Conservation (phyloP, 176 grass and related monocot species). For the Panicum miliaceum region DNA sequence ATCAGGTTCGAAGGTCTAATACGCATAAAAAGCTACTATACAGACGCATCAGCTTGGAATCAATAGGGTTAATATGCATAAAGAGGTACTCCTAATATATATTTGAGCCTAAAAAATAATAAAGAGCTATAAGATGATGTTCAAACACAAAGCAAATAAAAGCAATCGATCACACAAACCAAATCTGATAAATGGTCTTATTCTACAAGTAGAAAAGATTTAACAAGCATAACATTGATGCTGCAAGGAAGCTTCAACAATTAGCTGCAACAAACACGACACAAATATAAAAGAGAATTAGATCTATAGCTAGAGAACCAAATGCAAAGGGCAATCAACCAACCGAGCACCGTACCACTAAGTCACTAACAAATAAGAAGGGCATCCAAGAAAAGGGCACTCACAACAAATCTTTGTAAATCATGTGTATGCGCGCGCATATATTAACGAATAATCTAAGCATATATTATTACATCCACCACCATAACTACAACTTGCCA, state of each 20-base stretch:
- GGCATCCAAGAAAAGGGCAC: not conserved
- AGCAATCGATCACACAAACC: not conserved
- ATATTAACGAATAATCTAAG: slow-evolving; percentile 5
- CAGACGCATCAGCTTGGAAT: not conserved
- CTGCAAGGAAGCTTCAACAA: not conserved
- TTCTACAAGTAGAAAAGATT: not conserved
- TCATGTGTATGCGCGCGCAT: not conserved
- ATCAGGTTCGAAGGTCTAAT: not conserved
- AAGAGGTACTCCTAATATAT: not conserved
- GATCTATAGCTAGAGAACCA: not conserved
- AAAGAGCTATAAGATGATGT: not conserved
- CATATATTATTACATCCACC: slow-evolving; percentile 3
- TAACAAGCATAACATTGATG: not conserved
- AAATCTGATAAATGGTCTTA: not conserved
- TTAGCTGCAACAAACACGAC: not conserved
- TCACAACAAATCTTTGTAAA: not conserved
- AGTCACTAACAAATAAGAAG: not conserved
- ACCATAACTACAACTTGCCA: not conserved
- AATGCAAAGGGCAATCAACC: slow-evolving; percentile 5
- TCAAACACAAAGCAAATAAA: not conserved
- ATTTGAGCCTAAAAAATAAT: not conserved
- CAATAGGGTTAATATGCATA: not conserved
- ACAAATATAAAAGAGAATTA: slow-evolving; percentile 1
- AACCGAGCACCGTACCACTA: not conserved
- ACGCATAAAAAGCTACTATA: not conserved